Conservation (phyloP, 140 eudicot genomes). For the Oenanthe javanica region DNA sequence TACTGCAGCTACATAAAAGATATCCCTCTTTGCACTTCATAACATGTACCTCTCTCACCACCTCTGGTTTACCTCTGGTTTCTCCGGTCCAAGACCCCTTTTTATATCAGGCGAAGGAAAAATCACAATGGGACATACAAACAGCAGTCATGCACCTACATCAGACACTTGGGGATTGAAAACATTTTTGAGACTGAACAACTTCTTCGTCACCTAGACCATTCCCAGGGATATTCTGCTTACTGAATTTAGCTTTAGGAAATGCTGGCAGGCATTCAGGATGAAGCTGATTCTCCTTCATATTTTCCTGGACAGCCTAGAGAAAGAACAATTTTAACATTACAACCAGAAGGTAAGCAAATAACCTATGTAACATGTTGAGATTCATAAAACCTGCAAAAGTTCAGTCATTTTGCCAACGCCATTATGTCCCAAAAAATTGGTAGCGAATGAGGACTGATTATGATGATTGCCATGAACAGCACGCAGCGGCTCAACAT, state of each 20-base stretch:
- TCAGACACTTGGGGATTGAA: conserved; percentile 19
- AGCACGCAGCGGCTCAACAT: conserved; percentile 46
- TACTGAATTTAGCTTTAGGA: conserved; percentile 14
- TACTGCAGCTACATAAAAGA: background rate
- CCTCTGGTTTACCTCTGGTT: background rate
- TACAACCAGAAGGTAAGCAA: background rate
- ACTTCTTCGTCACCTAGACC: conserved; percentile 22
- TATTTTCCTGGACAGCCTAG: conserved; percentile 82
- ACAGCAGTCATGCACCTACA: conserved; percentile 1
- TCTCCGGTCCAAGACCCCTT: background rate
- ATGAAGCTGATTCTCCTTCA: conserved; percentile 41
- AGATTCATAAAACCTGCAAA: conserved; percentile 43
- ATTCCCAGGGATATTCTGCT: conserved; percentile 13
- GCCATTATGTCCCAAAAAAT: conserved; percentile 33
- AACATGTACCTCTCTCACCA: background rate
- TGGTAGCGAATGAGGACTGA: conserved; percentile 26
- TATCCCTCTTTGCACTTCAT: background rate
- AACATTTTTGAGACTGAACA: conserved; percentile 5
- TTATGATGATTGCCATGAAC: conserved; percentile 32
- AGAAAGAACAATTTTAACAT: conserved; percentile 15
- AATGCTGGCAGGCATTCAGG: conserved; percentile 25
- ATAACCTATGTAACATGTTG: background rate
- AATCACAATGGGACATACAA: background rate
- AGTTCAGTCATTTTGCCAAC: conserved; percentile 84
- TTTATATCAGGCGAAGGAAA: background rate